phyloP scores from a whole-genome alignment of 208 protist genomes.

The Wallacemonas collosoma region DNA sequence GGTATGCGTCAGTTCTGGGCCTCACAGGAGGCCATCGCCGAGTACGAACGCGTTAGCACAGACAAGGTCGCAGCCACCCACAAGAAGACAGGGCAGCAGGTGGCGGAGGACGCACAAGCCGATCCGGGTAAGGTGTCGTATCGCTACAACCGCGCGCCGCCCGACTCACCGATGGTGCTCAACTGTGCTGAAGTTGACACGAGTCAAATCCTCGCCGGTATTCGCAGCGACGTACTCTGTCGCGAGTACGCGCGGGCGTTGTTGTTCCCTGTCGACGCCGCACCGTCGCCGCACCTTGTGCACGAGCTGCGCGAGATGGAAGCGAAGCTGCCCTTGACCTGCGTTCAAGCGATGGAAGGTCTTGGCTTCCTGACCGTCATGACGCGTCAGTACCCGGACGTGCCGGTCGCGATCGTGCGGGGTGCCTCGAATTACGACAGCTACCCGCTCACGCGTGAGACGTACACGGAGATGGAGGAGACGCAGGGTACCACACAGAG shows the following conservation, averaged over 20 bases:
- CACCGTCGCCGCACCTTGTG: slow-evolving; percentile 24
- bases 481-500: background rate
- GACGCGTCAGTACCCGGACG: slow-evolving; percentile 32
- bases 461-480: slow-evolving; percentile 3
- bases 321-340: slow-evolving; percentile 30
- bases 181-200: slow-evolving; percentile 54
- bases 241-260: slow-evolving; percentile 46
- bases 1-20: slow-evolving; percentile 44
- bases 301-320: background rate
- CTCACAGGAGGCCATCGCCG: slow-evolving; percentile 41
- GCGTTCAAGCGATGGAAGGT: slow-evolving; percentile 62
- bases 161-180: slow-evolving; percentile 37
- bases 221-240: slow-evolving; percentile 43
- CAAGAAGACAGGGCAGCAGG: too few relatives aligned
- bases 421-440: slow-evolving; percentile 57
- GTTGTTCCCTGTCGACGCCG: slow-evolving; percentile 6
- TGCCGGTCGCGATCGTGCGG: slow-evolving; percentile 58
- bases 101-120: too few relatives aligned
- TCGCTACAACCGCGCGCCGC: slow-evolving; percentile 32
- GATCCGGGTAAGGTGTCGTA: background rate
- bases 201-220: slow-evolving; percentile 52
- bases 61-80: background rate
- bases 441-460: slow-evolving; percentile 38
- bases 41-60: slow-evolving; percentile 20
- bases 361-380: slow-evolving; percentile 56